phyloP scores from a whole-genome alignment of 805 yeast species.

The Pichia cephalocereana region DNA sequence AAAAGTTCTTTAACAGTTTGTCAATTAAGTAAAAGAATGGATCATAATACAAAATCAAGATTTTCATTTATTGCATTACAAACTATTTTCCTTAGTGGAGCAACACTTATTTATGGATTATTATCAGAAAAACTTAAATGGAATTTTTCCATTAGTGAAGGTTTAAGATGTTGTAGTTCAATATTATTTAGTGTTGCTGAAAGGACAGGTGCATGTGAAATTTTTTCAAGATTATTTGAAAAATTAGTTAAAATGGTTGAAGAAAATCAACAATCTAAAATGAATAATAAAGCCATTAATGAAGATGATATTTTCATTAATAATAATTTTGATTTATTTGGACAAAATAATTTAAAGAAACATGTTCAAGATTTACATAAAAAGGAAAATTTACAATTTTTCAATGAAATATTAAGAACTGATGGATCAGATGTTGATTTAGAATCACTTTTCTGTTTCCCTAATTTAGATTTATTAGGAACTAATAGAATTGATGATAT shows the following conservation, averaged over 20 bases:
- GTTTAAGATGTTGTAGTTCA: conserved; percentile 11
- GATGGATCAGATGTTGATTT: conserved; percentile 1
- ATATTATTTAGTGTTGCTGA: conserved; percentile 13
- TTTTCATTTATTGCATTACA: conserved; percentile 14
- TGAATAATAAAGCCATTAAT: not conserved
- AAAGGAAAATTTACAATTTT: conserved; percentile 6
- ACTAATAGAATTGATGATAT: conserved; percentile 5
- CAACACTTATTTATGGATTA: conserved; percentile 14
- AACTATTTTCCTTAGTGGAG: conserved; percentile 12
- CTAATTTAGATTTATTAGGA: conserved; percentile 8
- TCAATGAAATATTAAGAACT: conserved; percentile 3
- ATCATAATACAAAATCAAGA: conserved; percentile 8
- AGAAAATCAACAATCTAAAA: not conserved
- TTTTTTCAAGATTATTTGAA: conserved; percentile 14
- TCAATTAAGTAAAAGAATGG: conserved; percentile 9
- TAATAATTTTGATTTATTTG: not conserved
- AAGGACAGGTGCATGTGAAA: conserved; percentile 10
- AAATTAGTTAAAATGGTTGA: conserved; percentile 7
- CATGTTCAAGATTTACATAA: not conserved
- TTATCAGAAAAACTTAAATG: conserved; percentile 10
- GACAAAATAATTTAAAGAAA: not conserved
- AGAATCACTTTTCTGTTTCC: conserved; percentile 7
- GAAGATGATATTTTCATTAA: not conserved
- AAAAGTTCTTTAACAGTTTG: conserved; percentile 11
- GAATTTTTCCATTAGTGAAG: conserved; percentile 10